Conservation (phyloP, 129 eudicot genomes). For the Dittrichia graveolens region DNA sequence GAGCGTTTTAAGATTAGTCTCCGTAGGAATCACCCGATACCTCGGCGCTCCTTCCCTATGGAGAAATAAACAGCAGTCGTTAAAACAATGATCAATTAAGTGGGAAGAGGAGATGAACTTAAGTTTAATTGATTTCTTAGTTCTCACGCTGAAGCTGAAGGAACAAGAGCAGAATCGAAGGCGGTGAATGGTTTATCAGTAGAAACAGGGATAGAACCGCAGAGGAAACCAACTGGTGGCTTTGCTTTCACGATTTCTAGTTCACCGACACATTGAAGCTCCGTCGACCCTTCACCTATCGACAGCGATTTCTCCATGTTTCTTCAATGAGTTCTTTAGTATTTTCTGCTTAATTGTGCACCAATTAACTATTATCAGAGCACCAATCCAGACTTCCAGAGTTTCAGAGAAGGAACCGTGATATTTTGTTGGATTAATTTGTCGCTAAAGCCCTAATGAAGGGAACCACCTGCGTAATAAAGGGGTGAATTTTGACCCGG, state of each 20-base stretch:
- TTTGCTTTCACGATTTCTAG: slow-evolving; percentile 71
- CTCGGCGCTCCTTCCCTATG: slow-evolving; percentile 74
- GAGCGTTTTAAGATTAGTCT: slow-evolving; percentile 78
- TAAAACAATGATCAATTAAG: background rate
- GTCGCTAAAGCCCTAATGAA: too few relatives aligned
- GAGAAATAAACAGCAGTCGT: background rate
- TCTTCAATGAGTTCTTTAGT: slow-evolving; percentile 8
- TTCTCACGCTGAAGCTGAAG: slow-evolving; percentile 56
- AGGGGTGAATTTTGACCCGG: too few relatives aligned
- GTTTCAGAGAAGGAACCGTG: background rate
- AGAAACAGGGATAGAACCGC: slow-evolving; percentile 86
- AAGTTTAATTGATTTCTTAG: slow-evolving; percentile 15
- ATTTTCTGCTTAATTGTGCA: slow-evolving; percentile 9
- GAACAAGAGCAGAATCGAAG: slow-evolving; percentile 70
- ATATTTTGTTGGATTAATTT: background rate
- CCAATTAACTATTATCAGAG: background rate
- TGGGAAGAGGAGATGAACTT: background rate
- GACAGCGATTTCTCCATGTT: slow-evolving; percentile 55
- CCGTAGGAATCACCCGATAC: slow-evolving; percentile 83
- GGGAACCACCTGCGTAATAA: too few relatives aligned
- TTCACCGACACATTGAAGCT: slow-evolving; percentile 77
- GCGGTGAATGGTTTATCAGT: slow-evolving; percentile 64
- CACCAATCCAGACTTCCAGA: slow-evolving; percentile 16
- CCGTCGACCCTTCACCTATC: slow-evolving; percentile 40
- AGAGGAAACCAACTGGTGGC: slow-evolving; percentile 74